Conservation (phyloP, 371 early-diverging fungal species). For the Haplosporangium sp. region DNA sequence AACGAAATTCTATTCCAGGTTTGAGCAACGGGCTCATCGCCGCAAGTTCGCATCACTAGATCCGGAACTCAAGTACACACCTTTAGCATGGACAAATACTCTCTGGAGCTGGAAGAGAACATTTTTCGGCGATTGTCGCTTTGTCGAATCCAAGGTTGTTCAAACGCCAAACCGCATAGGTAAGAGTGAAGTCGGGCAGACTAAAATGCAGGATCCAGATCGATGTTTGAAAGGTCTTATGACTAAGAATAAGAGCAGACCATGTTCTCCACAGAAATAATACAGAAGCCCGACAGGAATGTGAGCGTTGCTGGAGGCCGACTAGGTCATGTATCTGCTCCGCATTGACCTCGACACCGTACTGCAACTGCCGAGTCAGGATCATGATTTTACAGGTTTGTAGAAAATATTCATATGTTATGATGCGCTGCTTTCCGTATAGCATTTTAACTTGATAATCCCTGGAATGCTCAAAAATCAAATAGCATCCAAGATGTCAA, state of each 20-base stretch:
- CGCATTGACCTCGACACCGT: constrained; percentile 36
- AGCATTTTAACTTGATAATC: not conserved
- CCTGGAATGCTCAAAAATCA: too few relatives aligned
- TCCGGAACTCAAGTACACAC: constrained; percentile 36
- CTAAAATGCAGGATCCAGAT: not conserved
- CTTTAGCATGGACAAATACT: constrained; percentile 52
- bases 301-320: constrained; percentile 52
- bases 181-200: not conserved
- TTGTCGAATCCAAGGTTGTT: constrained; percentile 38
- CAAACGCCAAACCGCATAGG: constrained; percentile 48
- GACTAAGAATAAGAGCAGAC: constrained; percentile 9
- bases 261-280: constrained; percentile 28
- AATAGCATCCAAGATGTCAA: constrained; percentile 51
- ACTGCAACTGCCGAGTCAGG: constrained; percentile 53
- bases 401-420: not conserved
- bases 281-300: constrained; percentile 30
- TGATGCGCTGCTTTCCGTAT: not conserved
- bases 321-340: constrained; percentile 47
- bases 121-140: constrained; percentile 45
- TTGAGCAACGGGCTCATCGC: constrained; percentile 46
- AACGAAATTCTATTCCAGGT: constrained; percentile 45
- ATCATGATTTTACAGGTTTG: constrained; percentile 52
- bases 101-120: constrained; percentile 54
- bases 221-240: not conserved
- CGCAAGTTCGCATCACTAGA: constrained; percentile 41